A percentile compares a stretch with the other conserved stretches of the same genome.
Conservation (phyloP, 2,329 filamentous ascomycete genomes). For the Pyrenophora graminea region DNA sequence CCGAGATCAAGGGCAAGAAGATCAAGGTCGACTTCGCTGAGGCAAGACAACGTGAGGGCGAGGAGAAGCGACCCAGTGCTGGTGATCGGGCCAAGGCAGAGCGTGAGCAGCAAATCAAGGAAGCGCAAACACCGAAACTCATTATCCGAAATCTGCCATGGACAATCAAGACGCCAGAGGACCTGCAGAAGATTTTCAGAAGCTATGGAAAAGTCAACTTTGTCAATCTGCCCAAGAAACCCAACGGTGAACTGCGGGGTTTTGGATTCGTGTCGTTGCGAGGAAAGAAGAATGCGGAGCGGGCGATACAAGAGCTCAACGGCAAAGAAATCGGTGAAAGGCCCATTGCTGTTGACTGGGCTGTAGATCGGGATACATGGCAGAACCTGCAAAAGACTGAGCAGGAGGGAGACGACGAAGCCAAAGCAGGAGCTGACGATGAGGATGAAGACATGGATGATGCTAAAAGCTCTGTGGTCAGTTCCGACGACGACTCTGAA, state of each 20-base stretch:
- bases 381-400: conserved; percentile 59
- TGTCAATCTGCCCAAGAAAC: conserved; percentile 79
- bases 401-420: conserved; percentile 46
- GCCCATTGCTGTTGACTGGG: conserved; percentile 92
- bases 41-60: conserved; percentile 70
- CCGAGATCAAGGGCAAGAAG: conserved; percentile 75
- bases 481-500: conserved; percentile 48
- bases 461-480: conserved; percentile 44
- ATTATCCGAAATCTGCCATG: conserved; percentile 94
- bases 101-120: conserved; percentile 63
- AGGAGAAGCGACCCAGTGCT: conserved; percentile 46
- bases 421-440: conserved; percentile 46
- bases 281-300: conserved; percentile 88
- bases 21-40: conserved; percentile 88
- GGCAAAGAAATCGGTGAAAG: conserved; percentile 88
- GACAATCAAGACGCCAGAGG: conserved; percentile 86
- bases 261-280: conserved; percentile 93
- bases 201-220: conserved; percentile 92
- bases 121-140: conserved; percentile 74
- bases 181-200: conserved; percentile 77
- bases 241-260: conserved; percentile 70
- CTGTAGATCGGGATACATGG: conserved; percentile 89
- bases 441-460: conserved; percentile 46
- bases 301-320: conserved; percentile 81
- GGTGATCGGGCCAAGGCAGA: conserved; percentile 67